These are phyloP conservation scores for Trichoderma sp. DNA, from an alignment of 2,329 filamentous ascomycete genomes.

Conservation along the genomic window DNA sequence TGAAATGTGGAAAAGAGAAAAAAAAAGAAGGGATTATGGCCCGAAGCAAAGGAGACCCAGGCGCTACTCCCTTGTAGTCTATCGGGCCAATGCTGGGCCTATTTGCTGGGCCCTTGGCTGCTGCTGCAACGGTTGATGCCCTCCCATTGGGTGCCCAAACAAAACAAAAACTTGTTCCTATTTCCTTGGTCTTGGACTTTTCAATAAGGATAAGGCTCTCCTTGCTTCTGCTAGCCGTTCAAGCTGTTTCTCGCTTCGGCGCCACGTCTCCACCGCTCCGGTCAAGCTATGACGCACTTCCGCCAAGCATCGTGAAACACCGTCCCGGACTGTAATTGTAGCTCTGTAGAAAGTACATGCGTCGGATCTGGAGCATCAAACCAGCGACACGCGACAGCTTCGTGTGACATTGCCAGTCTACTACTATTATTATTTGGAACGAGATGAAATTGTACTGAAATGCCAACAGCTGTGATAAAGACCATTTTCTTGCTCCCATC, in stretches of 20 bases:
- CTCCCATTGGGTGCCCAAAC: background rate
- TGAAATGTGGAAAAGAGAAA: background rate
- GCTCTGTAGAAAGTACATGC: background rate
- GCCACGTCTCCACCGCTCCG: conserved; percentile 6
- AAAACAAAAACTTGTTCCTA: background rate
- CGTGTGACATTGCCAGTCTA: background rate
- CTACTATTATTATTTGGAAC: background rate
- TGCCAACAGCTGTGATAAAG: background rate
- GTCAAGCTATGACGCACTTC: conserved; percentile 19
- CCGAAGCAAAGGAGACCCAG: background rate
- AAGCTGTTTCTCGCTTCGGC: conserved; percentile 6
- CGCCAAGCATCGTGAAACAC: conserved; percentile 14
- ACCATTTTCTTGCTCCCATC: background rate
- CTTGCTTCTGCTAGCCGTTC: background rate
- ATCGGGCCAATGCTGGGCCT: background rate
- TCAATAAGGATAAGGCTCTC: background rate
- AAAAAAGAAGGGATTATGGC: background rate
- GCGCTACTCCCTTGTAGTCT: background rate
- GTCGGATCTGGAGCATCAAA: background rate
- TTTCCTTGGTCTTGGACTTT: background rate
- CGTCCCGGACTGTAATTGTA: background rate
- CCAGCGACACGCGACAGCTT: background rate
- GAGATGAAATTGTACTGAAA: background rate
- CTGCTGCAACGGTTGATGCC: background rate
- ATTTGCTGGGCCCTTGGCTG: background rate